Evolutionary conservation across 169 alveolate species (phyloP).

Genomic region (Eimeria acervulina): DNA sequence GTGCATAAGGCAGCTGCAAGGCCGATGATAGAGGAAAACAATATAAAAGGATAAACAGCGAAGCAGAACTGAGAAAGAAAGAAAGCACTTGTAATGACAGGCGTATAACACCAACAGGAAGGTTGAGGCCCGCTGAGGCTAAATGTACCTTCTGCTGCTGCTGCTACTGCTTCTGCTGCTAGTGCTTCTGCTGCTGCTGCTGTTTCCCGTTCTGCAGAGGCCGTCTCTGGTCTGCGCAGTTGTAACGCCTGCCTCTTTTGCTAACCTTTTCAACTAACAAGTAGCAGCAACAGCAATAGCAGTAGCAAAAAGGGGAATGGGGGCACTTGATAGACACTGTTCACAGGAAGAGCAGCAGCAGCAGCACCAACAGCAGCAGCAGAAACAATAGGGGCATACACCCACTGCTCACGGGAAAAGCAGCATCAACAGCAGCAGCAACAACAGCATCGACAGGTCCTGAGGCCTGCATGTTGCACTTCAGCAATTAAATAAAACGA

Average conservation of each 20-base stretch:
- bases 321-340: too few species aligned
- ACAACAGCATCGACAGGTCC: background rate
- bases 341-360: too few species aligned
- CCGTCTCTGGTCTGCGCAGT: too few species aligned
- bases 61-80: background rate
- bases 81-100: background rate
- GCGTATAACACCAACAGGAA: too few species aligned
- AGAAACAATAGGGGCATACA: background rate
- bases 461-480: background rate
- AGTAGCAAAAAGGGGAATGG: background rate
- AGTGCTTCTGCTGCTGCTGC: background rate
- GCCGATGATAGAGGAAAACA: background rate
- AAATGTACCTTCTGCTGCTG: background rate
- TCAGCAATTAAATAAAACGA: background rate
- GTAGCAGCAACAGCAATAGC: background rate
- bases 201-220: background rate
- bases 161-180: slow-evolving; percentile 5
- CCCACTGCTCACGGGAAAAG: background rate
- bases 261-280: background rate
- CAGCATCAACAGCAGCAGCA: slow-evolving; percentile 46
- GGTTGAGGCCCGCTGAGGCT: background rate
- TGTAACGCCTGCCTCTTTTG: background rate
- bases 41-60: too few species aligned
- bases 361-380: background rate
- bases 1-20: background rate